A percentile compares a stretch with the other conserved stretches of the same genome.
Evolutionary conservation across 176 grass and related monocot genomes (phyloP).

Genomic region (Oryza coarctata): DNA sequence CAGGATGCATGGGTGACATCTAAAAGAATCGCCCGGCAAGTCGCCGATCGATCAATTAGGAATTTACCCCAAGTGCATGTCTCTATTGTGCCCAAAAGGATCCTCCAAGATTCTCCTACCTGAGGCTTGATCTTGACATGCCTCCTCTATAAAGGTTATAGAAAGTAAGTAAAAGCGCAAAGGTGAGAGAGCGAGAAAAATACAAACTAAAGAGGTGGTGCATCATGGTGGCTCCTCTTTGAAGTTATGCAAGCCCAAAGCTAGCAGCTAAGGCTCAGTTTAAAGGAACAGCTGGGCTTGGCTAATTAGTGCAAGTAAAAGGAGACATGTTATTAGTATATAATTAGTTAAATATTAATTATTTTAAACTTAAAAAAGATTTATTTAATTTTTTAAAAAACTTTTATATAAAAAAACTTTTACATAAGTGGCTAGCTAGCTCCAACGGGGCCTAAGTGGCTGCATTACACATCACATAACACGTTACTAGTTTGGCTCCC

Average conservation of each 20-base stretch:
- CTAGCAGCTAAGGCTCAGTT: no score
- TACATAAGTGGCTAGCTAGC: no score
- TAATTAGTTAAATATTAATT: no score
- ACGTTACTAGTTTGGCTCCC: background rate
- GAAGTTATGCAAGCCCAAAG: slow-evolving; percentile 59
- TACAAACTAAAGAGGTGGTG: background rate
- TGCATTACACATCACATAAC: slow-evolving; percentile 45
- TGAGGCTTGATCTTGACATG: slow-evolving; percentile 42
- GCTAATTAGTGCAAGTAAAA: no score
- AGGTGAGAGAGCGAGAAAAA: background rate
- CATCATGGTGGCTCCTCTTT: slow-evolving; percentile 78
- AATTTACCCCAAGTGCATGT: slow-evolving; percentile 24
- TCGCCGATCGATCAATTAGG: background rate
- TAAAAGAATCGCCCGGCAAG: background rate
- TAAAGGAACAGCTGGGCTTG: no score
- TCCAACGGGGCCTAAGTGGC: no score
- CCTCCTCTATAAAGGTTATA: slow-evolving; percentile 49
- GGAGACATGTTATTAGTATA: no score
- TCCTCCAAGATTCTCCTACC: slow-evolving; percentile 26
- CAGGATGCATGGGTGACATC: slow-evolving; percentile 15
- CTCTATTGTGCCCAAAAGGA: slow-evolving; percentile 34
- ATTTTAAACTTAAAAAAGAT: no score
- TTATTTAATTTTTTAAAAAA: no score
- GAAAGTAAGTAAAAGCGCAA: background rate
- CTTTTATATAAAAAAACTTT: no score